phyloP scores from a whole-genome alignment of 2,329 filamentous ascomycete species.

The Cytospora piceicola region DNA sequence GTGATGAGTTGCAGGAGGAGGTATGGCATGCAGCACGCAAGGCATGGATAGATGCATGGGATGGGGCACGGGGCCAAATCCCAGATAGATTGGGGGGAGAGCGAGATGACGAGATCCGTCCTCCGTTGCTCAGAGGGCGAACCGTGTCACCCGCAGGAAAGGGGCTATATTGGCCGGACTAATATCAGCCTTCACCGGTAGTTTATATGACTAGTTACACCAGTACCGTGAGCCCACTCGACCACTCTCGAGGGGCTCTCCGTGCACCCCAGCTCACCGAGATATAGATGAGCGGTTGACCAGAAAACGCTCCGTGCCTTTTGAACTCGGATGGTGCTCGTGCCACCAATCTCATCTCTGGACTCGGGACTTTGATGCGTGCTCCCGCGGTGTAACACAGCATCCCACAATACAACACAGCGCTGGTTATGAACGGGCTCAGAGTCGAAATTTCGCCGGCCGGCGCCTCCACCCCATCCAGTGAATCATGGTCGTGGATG shows the following conservation, averaged over 20 bases:
- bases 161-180: constrained; percentile 23
- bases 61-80: constrained; percentile 23
- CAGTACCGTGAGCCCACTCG: constrained; percentile 8
- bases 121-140: constrained; percentile 23
- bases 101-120: constrained; percentile 28
- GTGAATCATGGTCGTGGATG: constrained; percentile 4
- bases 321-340: constrained; percentile 16
- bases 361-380: constrained; percentile 25
- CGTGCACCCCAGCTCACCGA: constrained; percentile 18
- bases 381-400: constrained; percentile 19
- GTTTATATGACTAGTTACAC: constrained; percentile 27
- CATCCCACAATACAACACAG: constrained; percentile 12
- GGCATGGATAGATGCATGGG: constrained; percentile 29
- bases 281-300: constrained; percentile 26
- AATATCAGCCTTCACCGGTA: constrained; percentile 29
- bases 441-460: constrained; percentile 4
- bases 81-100: constrained; percentile 20
- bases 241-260: constrained; percentile 18
- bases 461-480: constrained; percentile 12
- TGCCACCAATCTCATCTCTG: constrained; percentile 26
- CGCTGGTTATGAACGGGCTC: constrained; percentile 9
- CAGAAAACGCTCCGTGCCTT: constrained; percentile 20
- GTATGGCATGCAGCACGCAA: constrained; percentile 31
- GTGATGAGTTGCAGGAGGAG: constrained; percentile 31
- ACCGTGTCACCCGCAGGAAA: constrained; percentile 21